Conservation (phyloP, 345 rosid genomes). For the Dovyalis caffra region DNA sequence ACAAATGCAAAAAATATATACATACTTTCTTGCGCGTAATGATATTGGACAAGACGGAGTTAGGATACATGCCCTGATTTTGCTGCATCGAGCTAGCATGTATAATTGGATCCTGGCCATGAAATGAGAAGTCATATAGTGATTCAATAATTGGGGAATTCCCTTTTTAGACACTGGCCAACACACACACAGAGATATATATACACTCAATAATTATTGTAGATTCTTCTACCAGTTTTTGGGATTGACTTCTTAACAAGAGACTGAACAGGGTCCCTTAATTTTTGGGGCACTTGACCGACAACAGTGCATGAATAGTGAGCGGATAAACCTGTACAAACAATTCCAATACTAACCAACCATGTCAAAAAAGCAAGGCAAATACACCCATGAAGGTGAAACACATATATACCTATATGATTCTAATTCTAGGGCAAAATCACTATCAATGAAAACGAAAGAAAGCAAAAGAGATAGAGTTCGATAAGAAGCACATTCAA, state of each 20-base stretch:
- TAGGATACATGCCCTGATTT: neutral
- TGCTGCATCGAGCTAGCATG: too few species aligned
- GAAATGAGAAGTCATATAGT: slow-evolving; percentile 12
- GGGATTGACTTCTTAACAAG: slow-evolving; percentile 15
- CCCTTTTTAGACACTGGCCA: neutral
- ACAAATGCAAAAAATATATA: neutral
- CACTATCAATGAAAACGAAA: slow-evolving; percentile 17
- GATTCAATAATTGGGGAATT: slow-evolving; percentile 25
- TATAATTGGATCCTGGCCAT: too few species aligned
- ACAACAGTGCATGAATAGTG: slow-evolving; percentile 36
- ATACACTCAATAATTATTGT: slow-evolving; percentile 19
- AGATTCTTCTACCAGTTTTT: slow-evolving; percentile 23
- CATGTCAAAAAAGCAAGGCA: slow-evolving; percentile 1
- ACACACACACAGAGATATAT: neutral
- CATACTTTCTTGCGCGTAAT: neutral
- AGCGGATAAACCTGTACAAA: slow-evolving; percentile 30
- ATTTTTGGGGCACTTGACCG: slow-evolving; percentile 34
- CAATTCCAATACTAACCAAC: slow-evolving; percentile 21
- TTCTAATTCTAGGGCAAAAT: neutral
- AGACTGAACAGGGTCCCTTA: slow-evolving; percentile 22
- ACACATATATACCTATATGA: slow-evolving; percentile 1
- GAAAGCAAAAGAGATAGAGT: neutral
- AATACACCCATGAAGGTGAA: neutral
- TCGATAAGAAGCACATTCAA: slow-evolving; percentile 2
- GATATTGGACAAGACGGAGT: neutral